Evolutionary conservation across 179 eudicot genomes (phyloP).

Genomic region (Carnegiea gigantea): DNA sequence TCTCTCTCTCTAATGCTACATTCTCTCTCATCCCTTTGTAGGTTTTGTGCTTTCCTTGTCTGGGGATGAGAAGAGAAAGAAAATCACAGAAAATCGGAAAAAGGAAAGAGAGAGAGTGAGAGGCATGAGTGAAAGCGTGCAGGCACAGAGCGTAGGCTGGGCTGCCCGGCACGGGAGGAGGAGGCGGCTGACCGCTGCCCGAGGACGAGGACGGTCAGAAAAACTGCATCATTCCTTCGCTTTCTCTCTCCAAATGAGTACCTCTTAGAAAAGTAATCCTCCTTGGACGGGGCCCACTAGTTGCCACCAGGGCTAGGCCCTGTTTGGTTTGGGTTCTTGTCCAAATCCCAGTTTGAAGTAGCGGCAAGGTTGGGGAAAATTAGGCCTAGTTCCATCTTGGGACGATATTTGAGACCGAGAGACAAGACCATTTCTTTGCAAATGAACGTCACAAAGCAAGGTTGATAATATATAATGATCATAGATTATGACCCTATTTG

Average conservation of each 20-base stretch:
- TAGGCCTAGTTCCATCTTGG: too few relatives aligned
- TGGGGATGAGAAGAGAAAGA: conserved; percentile 13
- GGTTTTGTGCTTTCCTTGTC: neutral
- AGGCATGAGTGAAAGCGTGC: conserved; percentile 39
- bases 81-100: neutral
- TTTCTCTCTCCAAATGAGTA: conserved; percentile 6
- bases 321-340: neutral
- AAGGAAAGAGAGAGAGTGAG: conserved; percentile 12
- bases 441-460: too few relatives aligned
- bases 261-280: conserved; percentile 1
- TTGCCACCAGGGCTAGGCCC: conserved; percentile 10
- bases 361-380: too few relatives aligned
- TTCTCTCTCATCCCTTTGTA: conserved; percentile 1
- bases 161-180: conserved; percentile 19
- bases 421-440: too few relatives aligned
- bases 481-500: too few relatives aligned
- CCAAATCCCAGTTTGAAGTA: neutral
- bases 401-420: too few relatives aligned
- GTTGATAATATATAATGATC: too few relatives aligned
- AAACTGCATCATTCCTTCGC: conserved; percentile 22
- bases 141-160: conserved; percentile 18
- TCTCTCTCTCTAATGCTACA: conserved; percentile 10
- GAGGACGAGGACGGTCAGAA: conserved; percentile 21
- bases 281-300: conserved; percentile 2
- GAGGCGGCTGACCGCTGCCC: conserved; percentile 36